Evolutionary conservation across 2,329 filamentous ascomycete species (phyloP), one percentile per base, ranked within the genome.

Genomic region (Coleophoma crateriformis): DNA sequence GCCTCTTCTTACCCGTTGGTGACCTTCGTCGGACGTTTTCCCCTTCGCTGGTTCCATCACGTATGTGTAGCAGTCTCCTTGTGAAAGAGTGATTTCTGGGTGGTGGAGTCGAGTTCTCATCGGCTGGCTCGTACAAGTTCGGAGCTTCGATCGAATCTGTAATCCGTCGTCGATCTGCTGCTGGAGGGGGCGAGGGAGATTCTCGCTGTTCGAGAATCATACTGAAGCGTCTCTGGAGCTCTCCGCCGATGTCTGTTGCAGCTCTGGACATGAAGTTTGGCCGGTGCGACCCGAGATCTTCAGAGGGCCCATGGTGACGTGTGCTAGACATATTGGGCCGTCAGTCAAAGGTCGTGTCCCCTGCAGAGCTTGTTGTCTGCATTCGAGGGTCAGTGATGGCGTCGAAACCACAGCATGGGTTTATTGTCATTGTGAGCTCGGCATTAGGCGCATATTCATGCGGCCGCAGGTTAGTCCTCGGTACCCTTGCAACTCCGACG

Each of bases 181-280:
- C 14, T 17, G 35, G 35, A 38, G 35, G 35, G 5, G 35, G 35
- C 12, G 35, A 38, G 13, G 13, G 33, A n/a, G 35, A 33, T 17
- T 43, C 43, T 15, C 51, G 34, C 19, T 50, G 37, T 35, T 58
- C 54, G 14, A 51, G 15, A 12, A 51, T 50, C 33, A 51, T 52
- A 11, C 65, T 67, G 35, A 51, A 63, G 13, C 70, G 67, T 43
- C 72, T 65, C 47, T 68, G 66, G 49, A 76, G 60, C 50, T 73
- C 70, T 48, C 68, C 67, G 39, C 66, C 65, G 47, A 70, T 67
- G 57, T 76, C 74, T 45, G 62, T 65, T 19, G 74, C 72, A 19
- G 71, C 68, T 15, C 68, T 65, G 17, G 71, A 62, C 45, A 70
- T 66, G 57, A 76, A 76, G 54, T 68, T 74, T 32, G 72, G 57